Conservation (phyloP, 169 alveolate species). For the Perkinsus olseni region DNA sequence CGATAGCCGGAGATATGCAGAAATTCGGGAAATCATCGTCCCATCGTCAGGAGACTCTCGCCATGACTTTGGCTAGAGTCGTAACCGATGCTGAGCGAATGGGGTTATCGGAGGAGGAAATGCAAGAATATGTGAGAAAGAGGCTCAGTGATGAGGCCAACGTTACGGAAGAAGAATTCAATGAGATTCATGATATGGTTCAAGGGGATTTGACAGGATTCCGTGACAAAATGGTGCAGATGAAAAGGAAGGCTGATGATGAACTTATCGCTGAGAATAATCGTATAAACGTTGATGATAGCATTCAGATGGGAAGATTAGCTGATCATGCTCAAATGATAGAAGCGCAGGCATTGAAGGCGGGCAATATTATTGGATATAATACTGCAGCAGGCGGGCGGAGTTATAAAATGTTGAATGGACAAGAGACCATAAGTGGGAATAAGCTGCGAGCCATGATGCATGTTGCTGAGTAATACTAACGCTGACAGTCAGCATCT, state of each 20-base stretch:
- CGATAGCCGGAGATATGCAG: neutral
- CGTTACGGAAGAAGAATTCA: neutral
- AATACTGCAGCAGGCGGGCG: neutral
- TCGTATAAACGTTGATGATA: neutral
- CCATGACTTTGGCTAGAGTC: neutral
- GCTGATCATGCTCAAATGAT: neutral
- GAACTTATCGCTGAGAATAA: neutral
- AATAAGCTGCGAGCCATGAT: neutral
- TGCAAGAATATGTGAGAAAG: neutral
- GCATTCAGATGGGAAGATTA: neutral
- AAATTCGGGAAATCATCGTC: neutral
- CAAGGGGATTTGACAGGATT: neutral
- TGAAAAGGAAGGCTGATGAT: neutral
- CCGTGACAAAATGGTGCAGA: neutral
- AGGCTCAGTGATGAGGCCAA: neutral
- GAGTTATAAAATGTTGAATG: neutral
- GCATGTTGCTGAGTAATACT: neutral
- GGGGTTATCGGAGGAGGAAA: neutral
- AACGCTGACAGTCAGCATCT: neutral
- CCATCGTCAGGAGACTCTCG: neutral
- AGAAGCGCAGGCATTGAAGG: neutral
- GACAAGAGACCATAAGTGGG: neutral
- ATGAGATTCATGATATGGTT: neutral
- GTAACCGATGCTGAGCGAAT: neutral
- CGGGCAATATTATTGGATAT: neutral